Conservation (phyloP, 2,329 filamentous ascomycete genomes). For the Phyllosticta citrichinensis region DNA sequence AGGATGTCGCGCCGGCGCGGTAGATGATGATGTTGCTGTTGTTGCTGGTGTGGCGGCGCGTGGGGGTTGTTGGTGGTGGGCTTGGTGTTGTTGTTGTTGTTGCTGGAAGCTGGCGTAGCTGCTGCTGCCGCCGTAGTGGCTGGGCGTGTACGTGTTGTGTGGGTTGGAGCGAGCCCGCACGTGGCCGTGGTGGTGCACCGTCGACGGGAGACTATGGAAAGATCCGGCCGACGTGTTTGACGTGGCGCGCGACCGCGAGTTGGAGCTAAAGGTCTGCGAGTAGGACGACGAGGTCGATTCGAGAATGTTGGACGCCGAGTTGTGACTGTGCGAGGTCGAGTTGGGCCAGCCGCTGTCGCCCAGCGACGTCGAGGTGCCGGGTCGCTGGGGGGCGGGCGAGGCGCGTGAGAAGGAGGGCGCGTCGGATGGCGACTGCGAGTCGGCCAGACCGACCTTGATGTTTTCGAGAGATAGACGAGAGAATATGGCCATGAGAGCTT, state of each 20-base stretch:
- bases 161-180: slow-evolving; percentile 12
- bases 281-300: slow-evolving; percentile 46
- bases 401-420: neutral
- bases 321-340: slow-evolving; percentile 71
- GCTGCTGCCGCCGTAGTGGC: neutral
- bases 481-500: slow-evolving; percentile 80
- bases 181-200: slow-evolving; percentile 15
- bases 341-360: slow-evolving; percentile 13
- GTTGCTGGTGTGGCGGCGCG: slow-evolving; percentile 10
- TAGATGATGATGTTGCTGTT: slow-evolving; percentile 12
- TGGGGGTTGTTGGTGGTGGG: slow-evolving; percentile 13
- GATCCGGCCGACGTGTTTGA: slow-evolving; percentile 61
- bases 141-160: slow-evolving; percentile 6
- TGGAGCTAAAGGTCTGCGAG: slow-evolving; percentile 17
- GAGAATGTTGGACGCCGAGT: slow-evolving; percentile 62
- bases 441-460: slow-evolving; percentile 37
- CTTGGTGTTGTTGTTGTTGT: slow-evolving; percentile 14
- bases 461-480: slow-evolving; percentile 81
- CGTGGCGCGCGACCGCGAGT: slow-evolving; percentile 33
- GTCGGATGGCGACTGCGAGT: slow-evolving; percentile 8
- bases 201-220: slow-evolving; percentile 31
- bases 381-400: slow-evolving; percentile 19
- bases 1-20: slow-evolving; percentile 10
- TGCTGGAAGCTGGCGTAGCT: neutral
- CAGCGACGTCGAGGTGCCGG: slow-evolving; percentile 11